phyloP scores from a whole-genome alignment of 495 filamentous ascomycete genomes.

The Penicillium lividum region DNA sequence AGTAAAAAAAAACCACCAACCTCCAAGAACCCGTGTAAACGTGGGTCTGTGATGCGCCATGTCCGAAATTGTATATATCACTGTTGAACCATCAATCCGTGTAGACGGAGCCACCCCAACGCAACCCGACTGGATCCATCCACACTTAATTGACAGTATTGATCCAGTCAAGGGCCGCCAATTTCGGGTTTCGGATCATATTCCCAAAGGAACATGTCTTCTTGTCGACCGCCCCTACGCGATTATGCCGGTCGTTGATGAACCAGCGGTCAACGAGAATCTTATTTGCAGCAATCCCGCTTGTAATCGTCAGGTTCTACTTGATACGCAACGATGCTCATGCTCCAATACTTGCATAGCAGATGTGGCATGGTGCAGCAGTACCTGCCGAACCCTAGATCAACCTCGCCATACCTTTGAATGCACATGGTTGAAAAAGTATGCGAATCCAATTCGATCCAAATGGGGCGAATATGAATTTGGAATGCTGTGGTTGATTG shows the following conservation, averaged over 20 bases:
- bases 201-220: slow-evolving; percentile 32
- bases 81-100: slow-evolving; percentile 13
- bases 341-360: slow-evolving; percentile 33
- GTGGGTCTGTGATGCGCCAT: slow-evolving; percentile 15
- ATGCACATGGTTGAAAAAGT: slow-evolving; percentile 39
- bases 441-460: slow-evolving; percentile 25
- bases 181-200: slow-evolving; percentile 28
- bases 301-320: slow-evolving; percentile 27
- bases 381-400: slow-evolving; percentile 26
- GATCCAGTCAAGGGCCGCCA: slow-evolving; percentile 41
- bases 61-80: slow-evolving; percentile 29
- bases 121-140: slow-evolving; percentile 35
- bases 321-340: slow-evolving; percentile 11
- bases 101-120: slow-evolving; percentile 16
- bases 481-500: slow-evolving; percentile 45
- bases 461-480: slow-evolving; percentile 44
- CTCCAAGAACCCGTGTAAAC: neutral
- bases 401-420: slow-evolving; percentile 35
- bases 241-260: slow-evolving; percentile 36
- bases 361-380: slow-evolving; percentile 39
- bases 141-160: slow-evolving; percentile 31
- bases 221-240: slow-evolving; percentile 39
- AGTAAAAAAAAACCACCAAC: neutral
- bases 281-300: slow-evolving; percentile 39
- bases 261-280: slow-evolving; percentile 21